These are phyloP conservation scores for Vaccinium darrowii DNA, from an alignment of 148 eudicot species.

Conservation along the genomic window DNA sequence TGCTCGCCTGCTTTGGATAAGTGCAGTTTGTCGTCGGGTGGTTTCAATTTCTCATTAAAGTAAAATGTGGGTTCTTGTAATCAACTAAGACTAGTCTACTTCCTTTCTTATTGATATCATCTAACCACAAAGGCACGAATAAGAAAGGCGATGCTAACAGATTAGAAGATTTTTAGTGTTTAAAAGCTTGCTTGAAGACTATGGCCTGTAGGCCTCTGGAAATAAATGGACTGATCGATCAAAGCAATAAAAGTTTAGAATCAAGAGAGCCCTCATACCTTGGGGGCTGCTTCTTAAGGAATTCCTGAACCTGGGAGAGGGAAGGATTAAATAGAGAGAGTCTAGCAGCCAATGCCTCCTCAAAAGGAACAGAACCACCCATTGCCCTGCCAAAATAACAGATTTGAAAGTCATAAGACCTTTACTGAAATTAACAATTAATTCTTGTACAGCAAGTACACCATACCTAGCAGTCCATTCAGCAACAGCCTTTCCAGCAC, in stretches of 20 bases:
- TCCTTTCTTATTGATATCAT: not conserved
- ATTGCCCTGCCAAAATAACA: constrained; percentile 59
- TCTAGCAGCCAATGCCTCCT: constrained; percentile 76
- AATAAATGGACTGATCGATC: not conserved
- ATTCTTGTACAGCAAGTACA: constrained; percentile 15
- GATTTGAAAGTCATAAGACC: not conserved
- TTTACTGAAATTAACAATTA: not conserved
- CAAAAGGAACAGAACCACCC: constrained; percentile 85
- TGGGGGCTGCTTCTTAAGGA: constrained; percentile 72
- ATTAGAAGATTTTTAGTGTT: not conserved
- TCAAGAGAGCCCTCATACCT: constrained; percentile 38
- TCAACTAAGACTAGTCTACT: not conserved
- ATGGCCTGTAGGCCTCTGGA: not conserved
- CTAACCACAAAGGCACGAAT: not conserved
- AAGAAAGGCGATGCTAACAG: constrained; percentile 6
- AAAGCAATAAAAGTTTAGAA: not conserved
- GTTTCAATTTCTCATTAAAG: not conserved
- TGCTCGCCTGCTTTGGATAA: not conserved
- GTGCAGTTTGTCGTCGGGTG: not conserved
- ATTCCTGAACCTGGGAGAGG: constrained; percentile 57
- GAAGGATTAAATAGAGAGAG: constrained; percentile 77
- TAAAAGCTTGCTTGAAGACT: not conserved
- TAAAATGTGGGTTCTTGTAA: not conserved
- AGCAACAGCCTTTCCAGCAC: constrained; percentile 95
- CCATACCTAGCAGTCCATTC: constrained; percentile 89